These are phyloP conservation scores for Crassisporium funariophilum DNA, from an alignment of 768 basidiomycete species.

Conservation along the genomic window DNA sequence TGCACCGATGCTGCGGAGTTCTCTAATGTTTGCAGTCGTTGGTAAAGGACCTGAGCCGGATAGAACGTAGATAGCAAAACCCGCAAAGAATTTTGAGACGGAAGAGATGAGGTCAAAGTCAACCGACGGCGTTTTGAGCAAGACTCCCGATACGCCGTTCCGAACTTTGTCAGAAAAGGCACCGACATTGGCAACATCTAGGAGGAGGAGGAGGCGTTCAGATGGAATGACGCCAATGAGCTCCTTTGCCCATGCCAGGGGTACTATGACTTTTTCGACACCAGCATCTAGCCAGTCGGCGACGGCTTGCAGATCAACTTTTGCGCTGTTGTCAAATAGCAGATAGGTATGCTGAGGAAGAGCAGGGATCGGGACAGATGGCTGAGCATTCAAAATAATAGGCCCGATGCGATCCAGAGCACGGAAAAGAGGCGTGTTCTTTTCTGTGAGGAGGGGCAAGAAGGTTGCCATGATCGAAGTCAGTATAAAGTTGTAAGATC, in stretches of 20 bases:
- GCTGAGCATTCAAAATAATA: conserved; percentile 53
- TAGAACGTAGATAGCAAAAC: conserved; percentile 64
- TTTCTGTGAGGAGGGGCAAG: conserved; percentile 59
- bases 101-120: conserved; percentile 80
- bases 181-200: conserved; percentile 73
- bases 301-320: conserved; percentile 54
- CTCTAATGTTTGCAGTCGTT: conserved; percentile 59
- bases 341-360: conserved; percentile 47
- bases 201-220: conserved; percentile 72
- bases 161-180: conserved; percentile 77
- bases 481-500: conserved; percentile 3
- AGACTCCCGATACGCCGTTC: conserved; percentile 73
- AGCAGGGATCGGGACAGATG: conserved; percentile 31
- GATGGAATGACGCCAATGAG: conserved; percentile 69
- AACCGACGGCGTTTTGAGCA: conserved; percentile 73
- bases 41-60: conserved; percentile 51
- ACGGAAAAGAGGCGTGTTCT: conserved; percentile 49
- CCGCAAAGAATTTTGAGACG: conserved; percentile 72
- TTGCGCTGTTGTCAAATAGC: conserved; percentile 52
- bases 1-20: conserved; percentile 58
- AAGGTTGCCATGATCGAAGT: conserved; percentile 47
- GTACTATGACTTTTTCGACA: conserved; percentile 77
- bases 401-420: conserved; percentile 79
- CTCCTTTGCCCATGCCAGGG: conserved; percentile 64
- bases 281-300: conserved; percentile 75